Evolutionary conservation across 140 eudicot species (phyloP), one percentile per base, ranked within the genome.

Genomic region (Oenanthe javanica): DNA sequence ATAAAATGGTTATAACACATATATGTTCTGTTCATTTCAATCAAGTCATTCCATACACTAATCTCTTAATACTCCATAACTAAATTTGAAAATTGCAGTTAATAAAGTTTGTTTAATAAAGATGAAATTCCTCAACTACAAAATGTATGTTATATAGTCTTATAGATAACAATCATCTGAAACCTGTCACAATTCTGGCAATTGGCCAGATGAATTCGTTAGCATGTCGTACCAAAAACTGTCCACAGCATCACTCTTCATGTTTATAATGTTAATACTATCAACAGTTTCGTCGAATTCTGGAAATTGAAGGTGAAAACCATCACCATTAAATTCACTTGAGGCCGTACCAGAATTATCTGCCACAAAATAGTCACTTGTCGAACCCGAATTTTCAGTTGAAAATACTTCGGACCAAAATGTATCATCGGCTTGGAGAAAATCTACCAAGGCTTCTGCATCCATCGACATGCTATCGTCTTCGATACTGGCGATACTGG

Each of bases 371-470:
- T 38, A 12, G 46, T 31, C 74, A 69, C 74, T 36, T 3, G 74
- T 15, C 21, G 74, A 25, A 38, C 74, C 47, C 9, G 74, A 69
- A 71, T 75, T 79, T 52, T 87, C 91, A 9, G 81, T 76, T 5
- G 90, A 88, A 15, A 87, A 80, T 7, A 85, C 85, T 5, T 88
- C 91, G 4, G 88, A 82, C 97, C 95, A 90, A 15, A 90, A 88
- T 15, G 81, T 84, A 1, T 90, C 91, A 66, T 86, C 93, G 66
- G 52, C 23, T 59, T 72, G 78, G 10, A 80, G 82, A 38, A 85
- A 63, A 45, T 79, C 59, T 10, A 71, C 76, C 43, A 64, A 15
- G 18, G 79, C 76, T 18, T 63, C 74, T 3, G 31, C 82, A 27
- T 82, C 82, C 46, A 45, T 50, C 55, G 54, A 59, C 23, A 38